Base-by-base conservation (phyloP, 805 yeast species). In the Danielia oregonensis region DNA sequence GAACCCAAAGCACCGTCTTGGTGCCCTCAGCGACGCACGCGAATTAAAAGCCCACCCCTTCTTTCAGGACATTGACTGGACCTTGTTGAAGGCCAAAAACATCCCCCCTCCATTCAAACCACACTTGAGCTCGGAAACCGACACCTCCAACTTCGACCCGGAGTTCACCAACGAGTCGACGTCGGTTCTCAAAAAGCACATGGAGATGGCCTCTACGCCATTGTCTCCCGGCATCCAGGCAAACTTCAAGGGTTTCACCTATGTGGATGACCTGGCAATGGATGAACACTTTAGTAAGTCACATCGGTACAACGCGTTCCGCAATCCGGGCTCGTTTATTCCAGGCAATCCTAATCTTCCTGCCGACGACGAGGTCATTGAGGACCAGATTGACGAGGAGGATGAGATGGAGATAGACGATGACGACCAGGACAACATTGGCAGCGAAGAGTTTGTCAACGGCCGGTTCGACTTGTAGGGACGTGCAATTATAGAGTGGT, bases 61-160 rank as follows among this genome's bases (percentile, higher is more conserved):
- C 50, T 91, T 93, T 64, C 71, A 74, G 37, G 97, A 91, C 52
- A 74, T 93, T 44, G 95, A 93, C 58, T 93, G 98, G 98, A 78
- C 76, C 18, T 67, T 81, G 31, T 69, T 93, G 42, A 72, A 72
- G 46, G 73, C 77, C 46, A 91, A 88, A 66, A 83, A 82, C 52
- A 77, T 91, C 7, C 94, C 96, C 26, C 98, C 98, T 17, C 98
- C 98, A 2, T 91, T 87, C 69, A 87, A 87, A 61, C 98, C 98
- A 3, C 96, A 87, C 57, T 74, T 93, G 44, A 67, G 82, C 7
- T 81, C 86, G 26, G 98, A 93, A 55, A 79, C 93, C 2, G 98
- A 93, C 60, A 91, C 96, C 3, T 86, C 96, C 4, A 93, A 93
- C 62, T 93, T 93, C 61, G 98, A 93, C 57, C 97, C 98, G 4